Evolutionary conservation across 108 stramenopile genomes (phyloP), one percentile per base, ranked within the genome.

Genomic region (Epithemia pelagica): DNA sequence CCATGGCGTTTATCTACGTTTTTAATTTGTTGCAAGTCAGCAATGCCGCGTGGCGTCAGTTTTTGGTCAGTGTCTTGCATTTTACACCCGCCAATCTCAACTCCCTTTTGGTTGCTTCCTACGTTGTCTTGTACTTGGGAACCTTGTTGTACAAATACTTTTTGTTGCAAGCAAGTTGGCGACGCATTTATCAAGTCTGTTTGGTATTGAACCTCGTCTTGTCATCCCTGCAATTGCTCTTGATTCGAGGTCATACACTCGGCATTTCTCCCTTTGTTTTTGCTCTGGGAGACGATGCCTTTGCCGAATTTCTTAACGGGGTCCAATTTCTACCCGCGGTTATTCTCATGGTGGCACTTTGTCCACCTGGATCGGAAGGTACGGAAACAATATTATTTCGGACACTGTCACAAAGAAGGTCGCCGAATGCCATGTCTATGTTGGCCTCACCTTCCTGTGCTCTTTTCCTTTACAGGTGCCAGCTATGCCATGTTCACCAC

Each of bases 241-340:
- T n/a, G n/a, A n/a, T n/a, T n/a, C n/a, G n/a, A n/a, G n/a, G n/a
- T n/a, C n/a, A n/a, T n/a, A n/a, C n/a, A n/a, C n/a, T n/a, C n/a
- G n/a, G n/a, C n/a, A n/a, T n/a, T n/a, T n/a, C n/a, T n/a, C n/a
- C n/a, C n/a, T n/a, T n/a, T n/a, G n/a, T n/a, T n/a, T n/a, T n/a
- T n/a, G n/a, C n/a, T n/a, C n/a, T n/a, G n/a, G n/a, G 84, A 23
- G 84, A 85, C 66, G 84, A 85, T 65, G 78, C 72, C n/a, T 73
- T 82, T 61, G 76, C 76, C 2, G 84, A 85, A 56, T 81, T 85
- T 52, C 76, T 78, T 31, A 59, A 59, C 3, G 84, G 84, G 0
- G 76, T 82, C 31, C 84, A 85, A 65, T 85, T 80, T 46, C 58
- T 85, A 3, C 84, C 84, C 10, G 75, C 74, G 32, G 79, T 78